phyloP scores from a whole-genome alignment of 2,329 filamentous ascomycete genomes.

The Apiospora koreana region DNA sequence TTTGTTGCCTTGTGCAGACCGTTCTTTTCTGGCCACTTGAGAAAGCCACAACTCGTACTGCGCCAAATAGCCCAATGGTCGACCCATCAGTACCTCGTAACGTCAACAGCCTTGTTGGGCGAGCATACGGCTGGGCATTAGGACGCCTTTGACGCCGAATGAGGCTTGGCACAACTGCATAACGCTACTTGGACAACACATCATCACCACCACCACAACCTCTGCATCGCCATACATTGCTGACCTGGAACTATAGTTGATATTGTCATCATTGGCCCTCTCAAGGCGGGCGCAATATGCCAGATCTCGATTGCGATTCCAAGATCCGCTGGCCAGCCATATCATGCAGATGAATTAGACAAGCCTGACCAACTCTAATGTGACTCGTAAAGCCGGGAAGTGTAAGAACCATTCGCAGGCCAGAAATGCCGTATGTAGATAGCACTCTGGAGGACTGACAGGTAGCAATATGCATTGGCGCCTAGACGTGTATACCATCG shows the following conservation, averaged over 20 bases:
- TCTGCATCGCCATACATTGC: neutral
- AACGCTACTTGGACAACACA: constrained; percentile 49
- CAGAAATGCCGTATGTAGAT: neutral
- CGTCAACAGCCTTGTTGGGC: neutral
- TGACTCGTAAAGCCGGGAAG: neutral
- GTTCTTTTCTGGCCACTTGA: constrained; percentile 29
- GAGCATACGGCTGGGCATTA: constrained; percentile 47
- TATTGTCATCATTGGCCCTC: constrained; percentile 22
- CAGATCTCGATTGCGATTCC: constrained; percentile 25
- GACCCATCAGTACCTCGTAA: neutral
- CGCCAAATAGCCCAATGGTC: neutral
- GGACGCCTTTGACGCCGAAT: constrained; percentile 46
- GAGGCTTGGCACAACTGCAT: constrained; percentile 30
- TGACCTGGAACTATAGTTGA: neutral
- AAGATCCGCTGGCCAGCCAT: neutral
- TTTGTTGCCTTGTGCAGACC: constrained; percentile 25
- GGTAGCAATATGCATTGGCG: neutral
- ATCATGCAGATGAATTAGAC: neutral
- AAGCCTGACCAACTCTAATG: neutral
- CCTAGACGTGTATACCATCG: neutral
- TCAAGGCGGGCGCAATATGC: constrained; percentile 21
- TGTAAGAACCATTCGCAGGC: neutral
- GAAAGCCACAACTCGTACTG: constrained; percentile 21
- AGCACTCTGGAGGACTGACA: neutral
- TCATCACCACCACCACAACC: constrained; percentile 32